Conservation (phyloP, 2,329 filamentous ascomycete genomes). For the Dendrostoma leiphaemia region DNA sequence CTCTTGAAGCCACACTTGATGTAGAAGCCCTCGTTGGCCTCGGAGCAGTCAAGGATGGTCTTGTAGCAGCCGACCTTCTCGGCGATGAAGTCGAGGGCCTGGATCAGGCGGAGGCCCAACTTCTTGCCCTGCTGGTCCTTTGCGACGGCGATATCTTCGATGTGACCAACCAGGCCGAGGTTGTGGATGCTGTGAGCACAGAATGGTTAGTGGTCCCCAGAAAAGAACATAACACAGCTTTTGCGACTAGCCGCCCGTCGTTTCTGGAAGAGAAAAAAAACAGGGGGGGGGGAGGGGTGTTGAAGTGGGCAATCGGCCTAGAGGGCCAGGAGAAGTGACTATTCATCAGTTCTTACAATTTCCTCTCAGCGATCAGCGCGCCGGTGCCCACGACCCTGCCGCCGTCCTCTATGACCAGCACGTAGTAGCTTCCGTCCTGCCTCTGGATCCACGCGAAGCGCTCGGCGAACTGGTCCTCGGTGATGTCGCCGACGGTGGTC, state of each 20-base stretch:
- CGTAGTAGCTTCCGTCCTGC: slow-evolving; percentile 76
- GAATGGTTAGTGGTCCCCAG: too few relatives aligned
- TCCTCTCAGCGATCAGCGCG: slow-evolving; percentile 86
- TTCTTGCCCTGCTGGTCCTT: slow-evolving; percentile 98
- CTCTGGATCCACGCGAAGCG: slow-evolving; percentile 79
- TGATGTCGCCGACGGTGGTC: slow-evolving; percentile 88
- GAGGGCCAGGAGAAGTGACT: too few relatives aligned
- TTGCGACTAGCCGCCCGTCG: too few relatives aligned
- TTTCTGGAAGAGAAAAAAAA: too few relatives aligned
- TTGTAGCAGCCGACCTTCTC: slow-evolving; percentile 93
- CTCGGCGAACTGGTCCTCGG: slow-evolving; percentile 69
- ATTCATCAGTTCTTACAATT: slow-evolving; percentile 60
- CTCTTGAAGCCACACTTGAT: slow-evolving; percentile 94
- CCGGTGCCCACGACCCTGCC: slow-evolving; percentile 82
- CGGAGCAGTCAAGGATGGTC: slow-evolving; percentile 94
- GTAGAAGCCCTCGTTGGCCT: slow-evolving; percentile 96
- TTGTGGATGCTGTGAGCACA: slow-evolving; percentile 75
- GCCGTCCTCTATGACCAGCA: slow-evolving; percentile 80
- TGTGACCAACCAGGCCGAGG: slow-evolving; percentile 84
- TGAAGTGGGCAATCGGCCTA: too few relatives aligned
- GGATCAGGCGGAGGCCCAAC: slow-evolving; percentile 86
- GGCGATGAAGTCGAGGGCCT: slow-evolving; percentile 86
- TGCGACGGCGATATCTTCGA: slow-evolving; percentile 94
- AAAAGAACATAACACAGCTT: too few relatives aligned
- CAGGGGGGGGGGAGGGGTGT: not conserved